Base-by-base conservation (phyloP, 345 rosid species). In the Populus davidiana region DNA sequence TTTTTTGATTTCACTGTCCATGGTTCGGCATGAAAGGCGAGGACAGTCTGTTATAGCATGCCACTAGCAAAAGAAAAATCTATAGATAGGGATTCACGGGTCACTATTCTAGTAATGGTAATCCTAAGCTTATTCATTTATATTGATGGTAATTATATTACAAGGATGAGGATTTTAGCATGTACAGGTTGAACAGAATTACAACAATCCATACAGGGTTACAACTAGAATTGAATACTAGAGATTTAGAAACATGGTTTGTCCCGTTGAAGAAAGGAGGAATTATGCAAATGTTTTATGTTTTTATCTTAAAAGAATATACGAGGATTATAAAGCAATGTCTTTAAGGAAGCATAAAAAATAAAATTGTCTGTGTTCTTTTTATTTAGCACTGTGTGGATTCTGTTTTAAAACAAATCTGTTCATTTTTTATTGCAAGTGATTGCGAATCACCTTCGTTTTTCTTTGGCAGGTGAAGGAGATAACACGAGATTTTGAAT, bases 381-480 rank as follows among this genome's bases (percentile, higher is more conserved):
- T 54, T 44, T 54, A 33, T 54, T 54, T 2, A 21, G 59, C 9
- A 0, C 23, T 6, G 59, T 7, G 1, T 20, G 59, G 59, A 18
- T 52, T 20, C 59, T 13, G 17, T 44, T 44, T 44, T 44, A 44
- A 44, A 52, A 18, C 59, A 20, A 52, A 18, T 52, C 59, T 52
- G 59, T 20, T 52, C 10, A 8, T 17, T 20, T 52, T 52, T 41
- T 6, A 18, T 52, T 52, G 59, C 20, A 20, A 20, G 61, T 3
- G 23, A 54, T 54, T 21, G 25, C 21, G 3, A 54, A 54, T 61
- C 67, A 5, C 41, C 47, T 21, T 49, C 17, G 8, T 38, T 7
- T 59, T n/a, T 69, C 8, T 56, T 21, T 23, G 33, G 25, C 82
- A 90, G 96, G 91, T 91, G 83, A 86, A 67, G 62, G 90, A 88